Evolutionary conservation across 306 rosid species (phyloP).

Genomic region (Nissolia schottii): DNA sequence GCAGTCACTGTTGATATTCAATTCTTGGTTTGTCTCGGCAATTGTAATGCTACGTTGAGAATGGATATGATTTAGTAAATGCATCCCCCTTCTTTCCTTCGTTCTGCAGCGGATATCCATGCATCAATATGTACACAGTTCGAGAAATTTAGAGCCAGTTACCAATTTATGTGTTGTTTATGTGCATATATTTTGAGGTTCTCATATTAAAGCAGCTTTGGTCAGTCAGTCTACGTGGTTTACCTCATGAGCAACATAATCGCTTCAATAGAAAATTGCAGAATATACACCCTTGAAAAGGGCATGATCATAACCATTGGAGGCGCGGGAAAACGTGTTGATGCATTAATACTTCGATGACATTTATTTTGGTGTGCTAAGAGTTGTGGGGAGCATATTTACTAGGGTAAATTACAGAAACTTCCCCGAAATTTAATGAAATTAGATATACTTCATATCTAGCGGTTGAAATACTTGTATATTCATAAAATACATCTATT

Average conservation of each 20-base stretch:
- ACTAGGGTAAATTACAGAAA: too few relatives aligned
- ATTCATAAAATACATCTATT: too few relatives aligned
- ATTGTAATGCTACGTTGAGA: conserved; percentile 40
- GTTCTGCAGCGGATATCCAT: conserved; percentile 7
- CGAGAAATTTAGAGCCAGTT: conserved; percentile 24
- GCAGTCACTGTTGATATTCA: conserved; percentile 44
- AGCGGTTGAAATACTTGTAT: too few relatives aligned
- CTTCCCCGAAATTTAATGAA: too few relatives aligned
- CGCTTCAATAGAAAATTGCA: neutral
- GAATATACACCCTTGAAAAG: neutral
- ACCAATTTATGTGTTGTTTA: conserved; percentile 21
- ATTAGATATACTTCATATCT: too few relatives aligned
- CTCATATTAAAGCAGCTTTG: neutral
- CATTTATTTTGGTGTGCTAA: too few relatives aligned
- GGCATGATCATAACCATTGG: neutral
- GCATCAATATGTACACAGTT: conserved; percentile 35
- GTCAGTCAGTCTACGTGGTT: neutral
- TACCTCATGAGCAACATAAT: neutral
- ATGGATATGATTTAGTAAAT: conserved; percentile 33
- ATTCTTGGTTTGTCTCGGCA: conserved; percentile 32
- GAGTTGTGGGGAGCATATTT: too few relatives aligned
- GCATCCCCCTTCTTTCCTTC: neutral
- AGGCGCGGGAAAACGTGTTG: too few relatives aligned
- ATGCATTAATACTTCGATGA: too few relatives aligned
- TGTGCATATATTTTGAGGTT: neutral